These are phyloP conservation scores for Amphibolis antarctica DNA, from an alignment of 106 monocot species.

Conservation along the genomic window DNA sequence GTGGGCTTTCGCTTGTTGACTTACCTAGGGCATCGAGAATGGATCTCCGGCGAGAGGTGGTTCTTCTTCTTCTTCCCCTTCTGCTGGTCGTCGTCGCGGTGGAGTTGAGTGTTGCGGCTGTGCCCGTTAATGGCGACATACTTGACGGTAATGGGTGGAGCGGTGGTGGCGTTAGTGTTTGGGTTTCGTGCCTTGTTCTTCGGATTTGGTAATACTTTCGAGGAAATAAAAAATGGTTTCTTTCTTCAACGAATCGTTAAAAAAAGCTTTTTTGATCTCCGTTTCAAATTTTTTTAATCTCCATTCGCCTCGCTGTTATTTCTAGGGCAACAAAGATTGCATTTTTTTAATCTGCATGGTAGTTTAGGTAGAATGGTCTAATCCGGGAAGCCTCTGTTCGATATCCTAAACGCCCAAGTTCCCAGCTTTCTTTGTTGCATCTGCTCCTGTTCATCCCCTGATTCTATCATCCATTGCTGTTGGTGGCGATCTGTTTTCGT, in stretches of 20 bases:
- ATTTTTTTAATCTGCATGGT: not conserved
- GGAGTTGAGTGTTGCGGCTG: not conserved
- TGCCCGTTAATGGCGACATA: not conserved
- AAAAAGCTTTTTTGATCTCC: not conserved
- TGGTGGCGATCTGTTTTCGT: not conserved
- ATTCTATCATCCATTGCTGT: not conserved
- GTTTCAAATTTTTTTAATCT: not conserved
- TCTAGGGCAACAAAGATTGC: not conserved
- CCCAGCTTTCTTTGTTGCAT: not conserved
- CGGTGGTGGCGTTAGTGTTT: not conserved
- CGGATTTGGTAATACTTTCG: not conserved
- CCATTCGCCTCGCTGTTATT: not conserved
- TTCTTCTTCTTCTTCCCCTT: not conserved
- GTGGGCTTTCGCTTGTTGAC: not conserved
- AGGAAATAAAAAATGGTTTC: not conserved
- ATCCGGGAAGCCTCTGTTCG: not conserved
- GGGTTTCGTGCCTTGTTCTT: not conserved
- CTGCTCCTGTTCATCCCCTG: not conserved
- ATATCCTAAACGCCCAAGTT: not conserved
- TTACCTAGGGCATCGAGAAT: not conserved
- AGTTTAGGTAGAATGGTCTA: not conserved
- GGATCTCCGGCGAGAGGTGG: constrained; percentile 4
- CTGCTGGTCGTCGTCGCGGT: not conserved
- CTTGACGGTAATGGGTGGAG: not conserved
- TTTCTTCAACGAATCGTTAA: constrained; percentile 3